Base-by-base conservation (phyloP, 257 asterid genomes). In the Ajuga chamaepitys region DNA sequence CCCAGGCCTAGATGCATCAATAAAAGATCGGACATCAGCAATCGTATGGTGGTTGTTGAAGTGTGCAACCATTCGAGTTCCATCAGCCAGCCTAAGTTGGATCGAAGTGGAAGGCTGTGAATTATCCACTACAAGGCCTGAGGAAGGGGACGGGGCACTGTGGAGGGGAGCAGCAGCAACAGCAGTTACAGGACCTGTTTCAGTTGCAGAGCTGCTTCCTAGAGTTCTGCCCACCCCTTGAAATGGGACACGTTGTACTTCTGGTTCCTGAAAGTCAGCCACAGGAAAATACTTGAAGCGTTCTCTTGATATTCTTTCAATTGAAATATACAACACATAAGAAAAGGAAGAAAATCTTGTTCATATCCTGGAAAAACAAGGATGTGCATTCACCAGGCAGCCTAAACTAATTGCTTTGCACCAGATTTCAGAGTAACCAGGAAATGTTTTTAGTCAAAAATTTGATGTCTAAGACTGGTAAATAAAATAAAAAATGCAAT, bases 71-170 rank as follows among this genome's bases (percentile, higher is more conserved):
- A 95, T 80, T 67, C 98, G 96, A 44, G 96, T 91, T 41, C 99
- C 99, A 80, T 95, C 98, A 48, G 88, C 89, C 73, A 95, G 78
- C 75, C 99, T 82, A 20, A 95, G 89, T 68, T 95, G 99, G 68
- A 95, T 85, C 17, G 99, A 81, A 57, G 98, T 90, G 66, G 89
- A 86, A 0, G 98, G 98, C 74, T 64, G 75, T 57, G 98, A 79
- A 41, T 70, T 35, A 62, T 91, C 99, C 18, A 94, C 87, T 65
- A 82, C 80, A 11, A 88, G 80, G 26, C 86, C 83, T 40, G 25
- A 17, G 7, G 85, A 63, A 65, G 95, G 95, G 16, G 95, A 6
- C 17, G 88, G 87, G 21, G 87, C 84, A 62, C 87, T 60, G 24
- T 46, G 75, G 45, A 63, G 75, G 35, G 91, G 69, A 32, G 76